Percentiles rank a stretch among this genome's conserved stretches.
Conservation (phyloP, 2,329 filamentous ascomycete genomes). For the Colletotrichum higginsianum region DNA sequence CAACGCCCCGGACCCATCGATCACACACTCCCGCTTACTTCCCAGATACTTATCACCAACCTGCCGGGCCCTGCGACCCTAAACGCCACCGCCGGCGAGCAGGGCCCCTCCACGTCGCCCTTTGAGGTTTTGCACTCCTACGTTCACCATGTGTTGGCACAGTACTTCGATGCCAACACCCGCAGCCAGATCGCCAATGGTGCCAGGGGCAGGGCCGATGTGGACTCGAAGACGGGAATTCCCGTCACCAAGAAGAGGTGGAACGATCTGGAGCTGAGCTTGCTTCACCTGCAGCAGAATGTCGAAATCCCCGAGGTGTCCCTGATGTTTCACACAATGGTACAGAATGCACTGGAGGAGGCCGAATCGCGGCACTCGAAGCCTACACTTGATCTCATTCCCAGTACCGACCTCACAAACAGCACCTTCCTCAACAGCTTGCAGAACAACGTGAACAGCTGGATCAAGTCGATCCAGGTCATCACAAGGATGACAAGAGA, state of each 20-base stretch:
- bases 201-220: slow-evolving; percentile 81
- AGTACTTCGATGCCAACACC: slow-evolving; percentile 97
- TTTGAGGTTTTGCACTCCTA: slow-evolving; percentile 95
- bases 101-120: slow-evolving; percentile 82
- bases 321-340: slow-evolving; percentile 88
- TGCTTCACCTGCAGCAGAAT: slow-evolving; percentile 95
- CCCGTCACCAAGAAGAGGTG: slow-evolving; percentile 98
- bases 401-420: slow-evolving; percentile 82
- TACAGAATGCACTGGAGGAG: slow-evolving; percentile 87
- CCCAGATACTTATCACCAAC: slow-evolving; percentile 94
- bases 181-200: slow-evolving; percentile 79
- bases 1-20: slow-evolving; percentile 86
- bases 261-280: slow-evolving; percentile 90
- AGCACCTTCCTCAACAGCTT: slow-evolving; percentile 94
- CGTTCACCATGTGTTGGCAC: slow-evolving; percentile 90
- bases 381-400: slow-evolving; percentile 84
- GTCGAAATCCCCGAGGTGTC: slow-evolving; percentile 96
- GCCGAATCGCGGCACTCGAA: slow-evolving; percentile 77
- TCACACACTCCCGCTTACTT: slow-evolving; percentile 83
- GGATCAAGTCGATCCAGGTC: slow-evolving; percentile 98
- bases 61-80: slow-evolving; percentile 85
- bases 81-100: slow-evolving; percentile 76
- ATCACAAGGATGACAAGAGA: slow-evolving; percentile 96
- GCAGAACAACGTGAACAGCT: slow-evolving; percentile 93
- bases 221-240: slow-evolving; percentile 93